phyloP scores from a whole-genome alignment of 352 stramenopile species.

The Globisporangium nunn region DNA sequence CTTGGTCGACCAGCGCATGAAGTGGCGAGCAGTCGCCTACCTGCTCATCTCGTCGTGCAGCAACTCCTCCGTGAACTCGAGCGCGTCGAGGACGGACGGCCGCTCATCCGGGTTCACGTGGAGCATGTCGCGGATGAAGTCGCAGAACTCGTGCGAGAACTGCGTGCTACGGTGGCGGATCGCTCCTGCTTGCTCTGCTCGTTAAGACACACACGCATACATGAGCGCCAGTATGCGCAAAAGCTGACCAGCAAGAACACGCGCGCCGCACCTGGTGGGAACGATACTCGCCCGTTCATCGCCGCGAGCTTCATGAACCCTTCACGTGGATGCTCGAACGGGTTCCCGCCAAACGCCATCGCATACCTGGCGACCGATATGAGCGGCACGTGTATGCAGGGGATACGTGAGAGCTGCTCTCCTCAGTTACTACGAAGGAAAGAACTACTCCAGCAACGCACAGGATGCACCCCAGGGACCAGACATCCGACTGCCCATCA shows the following conservation, averaged over 20 bases:
- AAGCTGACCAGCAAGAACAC: not conserved
- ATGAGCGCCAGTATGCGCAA: not conserved
- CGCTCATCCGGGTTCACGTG: conserved; percentile 77
- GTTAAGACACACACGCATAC: not conserved
- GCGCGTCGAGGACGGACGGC: conserved; percentile 64
- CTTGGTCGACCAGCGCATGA: not conserved
- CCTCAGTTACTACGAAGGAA: not conserved
- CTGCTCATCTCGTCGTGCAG: conserved; percentile 57
- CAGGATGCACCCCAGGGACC: conserved; percentile 79
- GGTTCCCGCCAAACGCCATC: conserved; percentile 81
- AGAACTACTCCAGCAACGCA: conserved; percentile 18
- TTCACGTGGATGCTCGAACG: conserved; percentile 74
- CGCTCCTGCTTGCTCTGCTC: conserved; percentile 50
- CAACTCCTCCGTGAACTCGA: conserved; percentile 80
- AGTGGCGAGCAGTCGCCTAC: conserved; percentile 8
- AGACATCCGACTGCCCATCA: conserved; percentile 81
- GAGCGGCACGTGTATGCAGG: not conserved
- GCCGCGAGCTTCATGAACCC: conserved; percentile 82
- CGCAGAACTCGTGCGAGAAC: conserved; percentile 78
- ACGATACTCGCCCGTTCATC: conserved; percentile 70
- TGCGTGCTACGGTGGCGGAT: conserved; percentile 55
- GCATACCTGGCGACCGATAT: conserved; percentile 31
- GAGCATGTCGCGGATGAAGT: conserved; percentile 86
- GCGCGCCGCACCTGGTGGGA: conserved; percentile 42
- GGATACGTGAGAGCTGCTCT: not conserved